Conservation (phyloP, 2,329 filamentous ascomycete species). For the Gaeumannomyces tritici region DNA sequence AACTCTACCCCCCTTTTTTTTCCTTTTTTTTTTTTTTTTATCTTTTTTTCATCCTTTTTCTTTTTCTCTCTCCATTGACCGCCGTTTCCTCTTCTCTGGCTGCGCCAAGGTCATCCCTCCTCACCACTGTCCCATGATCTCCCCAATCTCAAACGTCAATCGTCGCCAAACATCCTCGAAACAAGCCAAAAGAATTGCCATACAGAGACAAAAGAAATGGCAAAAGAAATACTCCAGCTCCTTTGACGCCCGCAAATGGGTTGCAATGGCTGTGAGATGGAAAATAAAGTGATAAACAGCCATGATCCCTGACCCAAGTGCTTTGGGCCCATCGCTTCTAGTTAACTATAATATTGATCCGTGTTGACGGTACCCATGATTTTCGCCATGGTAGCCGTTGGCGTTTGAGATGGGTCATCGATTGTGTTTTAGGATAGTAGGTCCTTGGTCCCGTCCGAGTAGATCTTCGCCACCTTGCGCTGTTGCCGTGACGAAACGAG, state of each 20-base stretch:
- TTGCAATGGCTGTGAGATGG: background rate
- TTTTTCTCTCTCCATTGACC: background rate
- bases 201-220: background rate
- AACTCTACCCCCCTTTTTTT: background rate
- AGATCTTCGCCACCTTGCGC: constrained; percentile 1
- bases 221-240: background rate
- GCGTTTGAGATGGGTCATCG: background rate
- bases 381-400: background rate
- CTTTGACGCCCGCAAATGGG: background rate
- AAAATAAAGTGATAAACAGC: background rate
- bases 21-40: background rate
- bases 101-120: no score
- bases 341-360: background rate
- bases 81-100: no score
- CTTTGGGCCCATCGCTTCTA: background rate
- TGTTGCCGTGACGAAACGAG: constrained; percentile 1
- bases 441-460: constrained; percentile 3
- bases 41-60: background rate
- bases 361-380: background rate
- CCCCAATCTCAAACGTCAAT: background rate
- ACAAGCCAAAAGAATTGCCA: background rate
- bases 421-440: background rate
- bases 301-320: background rate
- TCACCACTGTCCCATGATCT: background rate
- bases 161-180: background rate